Evolutionary conservation across 306 rosid genomes (phyloP), one percentile per base, ranked within the genome.

Genomic region (Dryas drummondii): DNA sequence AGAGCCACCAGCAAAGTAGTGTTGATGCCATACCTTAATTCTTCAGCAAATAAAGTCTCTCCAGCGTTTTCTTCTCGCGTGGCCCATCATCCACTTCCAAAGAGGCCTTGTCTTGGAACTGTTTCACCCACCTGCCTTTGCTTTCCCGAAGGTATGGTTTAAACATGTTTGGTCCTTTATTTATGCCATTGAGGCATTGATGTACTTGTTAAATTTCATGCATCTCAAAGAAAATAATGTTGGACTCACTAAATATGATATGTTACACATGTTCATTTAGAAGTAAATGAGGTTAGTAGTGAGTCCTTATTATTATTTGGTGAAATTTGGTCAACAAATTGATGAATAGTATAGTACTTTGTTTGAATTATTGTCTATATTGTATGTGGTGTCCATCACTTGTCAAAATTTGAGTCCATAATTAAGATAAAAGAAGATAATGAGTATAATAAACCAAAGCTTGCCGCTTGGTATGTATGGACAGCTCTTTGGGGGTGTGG

Each of bases 61-160:
- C 64, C 50, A 46, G 45, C 76, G 37, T 65, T 71, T 68, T 70
- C 82, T 27, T 52, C 81, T 74, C 59, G 5, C 55, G 62, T 57
- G 53, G 42, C 22, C 53, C 46, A 4, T 63, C 79, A 79, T 41
- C 78, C 58, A 5, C 16, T 55, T 67, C 75, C 76, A 55, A 70
- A 42, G 9, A 81, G 70, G 67, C 32, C 61, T 50, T 76, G 4
- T 52, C 17, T 57, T 58, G 75, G 76, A 52, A 66, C 78, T 56
- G 15, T 13, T 54, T 52, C 60, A 46, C 72, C 86, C 6, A 67
- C 48, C 57, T 66, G 46, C 27, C 50, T 56, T n/a, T 49, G 48
- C 66, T 27, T 7, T 49, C 64, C 80, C 55, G 65, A 26, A 82
- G 83, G 87, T 85, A 57, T 68, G 37, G 41, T 14, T 79, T 27